phyloP scores from a whole-genome alignment of 164 flowering plant species.

The Tetracentron sinense region DNA sequence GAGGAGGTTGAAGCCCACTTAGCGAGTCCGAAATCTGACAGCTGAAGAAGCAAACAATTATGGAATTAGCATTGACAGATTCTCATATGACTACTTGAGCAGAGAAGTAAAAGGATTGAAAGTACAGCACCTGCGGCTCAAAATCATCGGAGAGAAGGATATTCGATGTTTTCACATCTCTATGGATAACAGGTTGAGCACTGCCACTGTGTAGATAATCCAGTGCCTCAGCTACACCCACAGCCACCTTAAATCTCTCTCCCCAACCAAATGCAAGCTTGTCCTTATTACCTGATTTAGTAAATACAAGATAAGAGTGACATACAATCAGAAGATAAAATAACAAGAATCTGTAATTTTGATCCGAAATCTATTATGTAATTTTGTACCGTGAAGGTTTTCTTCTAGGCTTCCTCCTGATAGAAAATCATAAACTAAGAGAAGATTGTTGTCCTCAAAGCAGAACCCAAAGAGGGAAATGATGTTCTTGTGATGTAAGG shows the following conservation, averaged over 20 bases:
- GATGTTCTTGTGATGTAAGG: constrained; percentile 74
- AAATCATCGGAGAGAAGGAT: constrained; percentile 80
- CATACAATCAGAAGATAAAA: background rate
- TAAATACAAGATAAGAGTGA: background rate
- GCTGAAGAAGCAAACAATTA: constrained; percentile 39
- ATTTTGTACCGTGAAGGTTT: constrained; percentile 70
- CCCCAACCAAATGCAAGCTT: constrained; percentile 60
- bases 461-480: constrained; percentile 84
- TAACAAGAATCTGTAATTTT: background rate
- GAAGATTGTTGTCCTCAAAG: constrained; percentile 58
- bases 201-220: constrained; percentile 61
- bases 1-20: constrained; percentile 70
- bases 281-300: constrained; percentile 38
- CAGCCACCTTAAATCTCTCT: constrained; percentile 80
- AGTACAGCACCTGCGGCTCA: constrained; percentile 63
- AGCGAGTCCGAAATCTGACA: constrained; percentile 95
- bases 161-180: constrained; percentile 96
- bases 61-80: background rate
- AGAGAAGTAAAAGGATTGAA: background rate
- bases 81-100: background rate
- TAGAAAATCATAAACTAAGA: constrained; percentile 77
- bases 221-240: constrained; percentile 90
- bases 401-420: constrained; percentile 92
- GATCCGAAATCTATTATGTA: background rate
- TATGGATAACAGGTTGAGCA: constrained; percentile 73